Evolutionary conservation across 805 yeast species (phyloP).

Genomic region (Nematodospora valgi): DNA sequence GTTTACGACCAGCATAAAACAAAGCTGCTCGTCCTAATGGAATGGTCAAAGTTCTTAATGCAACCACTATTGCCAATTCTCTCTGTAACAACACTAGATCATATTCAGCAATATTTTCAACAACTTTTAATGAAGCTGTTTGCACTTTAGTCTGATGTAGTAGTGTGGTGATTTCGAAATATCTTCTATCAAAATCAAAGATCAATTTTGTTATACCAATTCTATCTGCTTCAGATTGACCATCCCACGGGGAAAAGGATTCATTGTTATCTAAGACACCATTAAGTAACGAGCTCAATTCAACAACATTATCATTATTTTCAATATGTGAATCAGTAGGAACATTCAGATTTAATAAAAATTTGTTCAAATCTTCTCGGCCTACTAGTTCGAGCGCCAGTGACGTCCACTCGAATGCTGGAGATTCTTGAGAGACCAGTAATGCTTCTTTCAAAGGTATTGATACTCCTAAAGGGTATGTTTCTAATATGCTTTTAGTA

Average conservation of each 20-base stretch:
- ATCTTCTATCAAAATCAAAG: slow-evolving; percentile 75
- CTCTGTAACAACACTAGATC: slow-evolving; percentile 53
- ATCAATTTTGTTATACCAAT: slow-evolving; percentile 66
- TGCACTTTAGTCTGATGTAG: slow-evolving; percentile 71
- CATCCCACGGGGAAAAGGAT: slow-evolving; percentile 61
- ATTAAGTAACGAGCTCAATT: slow-evolving; percentile 40
- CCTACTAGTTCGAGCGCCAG: slow-evolving; percentile 57
- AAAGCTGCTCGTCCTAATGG: slow-evolving; percentile 80
- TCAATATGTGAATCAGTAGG: not conserved
- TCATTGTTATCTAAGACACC: slow-evolving; percentile 39
- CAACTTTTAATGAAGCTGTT: slow-evolving; percentile 38
- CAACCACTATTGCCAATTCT: slow-evolving; percentile 57
- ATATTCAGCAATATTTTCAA: slow-evolving; percentile 47
- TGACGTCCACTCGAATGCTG: slow-evolving; percentile 46
- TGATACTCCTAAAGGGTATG: slow-evolving; percentile 70
- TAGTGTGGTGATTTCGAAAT: slow-evolving; percentile 69
- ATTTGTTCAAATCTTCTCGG: slow-evolving; percentile 56
- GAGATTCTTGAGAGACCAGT: slow-evolving; percentile 48
- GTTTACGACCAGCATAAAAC: slow-evolving; percentile 63
- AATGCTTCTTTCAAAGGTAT: slow-evolving; percentile 65
- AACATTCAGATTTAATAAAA: slow-evolving; percentile 1
- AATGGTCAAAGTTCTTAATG: slow-evolving; percentile 67
- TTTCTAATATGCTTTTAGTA: slow-evolving; percentile 49
- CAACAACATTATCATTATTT: slow-evolving; percentile 12
- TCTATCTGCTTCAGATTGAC: slow-evolving; percentile 65